Evolutionary conservation across 306 rosid species (phyloP).

Genomic region (Vigna hirtella): DNA sequence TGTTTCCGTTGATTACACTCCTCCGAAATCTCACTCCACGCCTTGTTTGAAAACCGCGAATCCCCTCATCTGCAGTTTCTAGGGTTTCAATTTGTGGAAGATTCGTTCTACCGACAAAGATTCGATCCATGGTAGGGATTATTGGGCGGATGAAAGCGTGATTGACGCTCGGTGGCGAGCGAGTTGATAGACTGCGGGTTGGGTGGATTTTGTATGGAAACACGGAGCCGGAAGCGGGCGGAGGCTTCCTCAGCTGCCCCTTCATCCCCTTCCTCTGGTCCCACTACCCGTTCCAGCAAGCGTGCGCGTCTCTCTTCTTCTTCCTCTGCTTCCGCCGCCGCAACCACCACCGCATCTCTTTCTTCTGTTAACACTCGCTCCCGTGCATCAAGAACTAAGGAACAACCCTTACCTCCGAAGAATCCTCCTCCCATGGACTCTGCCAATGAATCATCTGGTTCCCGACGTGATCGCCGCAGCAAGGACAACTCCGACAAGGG

Average conservation of each 20-base stretch:
- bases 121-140: conserved; percentile 52
- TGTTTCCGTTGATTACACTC: not conserved
- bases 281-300: conserved; percentile 80
- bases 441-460: conserved; percentile 83
- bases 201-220: conserved; percentile 99
- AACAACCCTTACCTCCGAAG: conserved; percentile 52
- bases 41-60: not conserved
- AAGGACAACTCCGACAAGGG: conserved; percentile 81
- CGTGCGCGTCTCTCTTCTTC: conserved; percentile 72
- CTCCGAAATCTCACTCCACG: not conserved
- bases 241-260: conserved; percentile 99
- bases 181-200: conserved; percentile 75
- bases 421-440: conserved; percentile 72
- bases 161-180: conserved; percentile 85
- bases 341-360: conserved; percentile 12
- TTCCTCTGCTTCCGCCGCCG: conserved; percentile 36
- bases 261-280: conserved; percentile 84
- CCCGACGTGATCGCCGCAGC: conserved; percentile 80
- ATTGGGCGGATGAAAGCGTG: conserved; percentile 55
- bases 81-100: conserved; percentile 60
- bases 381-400: conserved; percentile 60
- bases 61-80: not conserved
- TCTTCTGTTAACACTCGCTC: conserved; percentile 73
- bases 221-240: conserved; percentile 99
- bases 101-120: conserved; percentile 36